A percentile compares a stretch with the other conserved stretches of the same genome.
phyloP scores from a whole-genome alignment of 2,329 filamentous ascomycete species.

The Xylariaceae sp. region DNA sequence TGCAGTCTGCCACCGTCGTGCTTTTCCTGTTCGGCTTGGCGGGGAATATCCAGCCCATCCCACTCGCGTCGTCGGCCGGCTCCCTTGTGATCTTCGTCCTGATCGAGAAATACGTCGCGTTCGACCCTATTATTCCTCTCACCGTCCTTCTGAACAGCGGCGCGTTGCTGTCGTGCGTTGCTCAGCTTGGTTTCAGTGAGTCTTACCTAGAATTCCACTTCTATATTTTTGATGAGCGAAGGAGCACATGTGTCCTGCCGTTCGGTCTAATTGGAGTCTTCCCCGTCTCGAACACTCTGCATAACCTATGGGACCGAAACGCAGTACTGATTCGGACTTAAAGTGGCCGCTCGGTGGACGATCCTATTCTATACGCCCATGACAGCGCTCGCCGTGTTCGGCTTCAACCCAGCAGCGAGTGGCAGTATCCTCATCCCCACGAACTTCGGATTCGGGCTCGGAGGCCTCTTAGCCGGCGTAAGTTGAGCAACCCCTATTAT shows the following conservation, averaged over 20 bases:
- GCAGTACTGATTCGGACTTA: background rate
- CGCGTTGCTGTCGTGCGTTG: slow-evolving; percentile 67
- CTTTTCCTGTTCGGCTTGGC: slow-evolving; percentile 70
- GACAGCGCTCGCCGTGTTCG: slow-evolving; percentile 71
- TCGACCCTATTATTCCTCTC: slow-evolving; percentile 72
- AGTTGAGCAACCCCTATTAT: slow-evolving; percentile 12
- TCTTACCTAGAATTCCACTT: background rate
- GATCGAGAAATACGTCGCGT: slow-evolving; percentile 60
- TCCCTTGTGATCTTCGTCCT: slow-evolving; percentile 52
- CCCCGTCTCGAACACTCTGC: background rate
- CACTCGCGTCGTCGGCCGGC: slow-evolving; percentile 56
- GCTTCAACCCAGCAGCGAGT: slow-evolving; percentile 63
- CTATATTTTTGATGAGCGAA: background rate
- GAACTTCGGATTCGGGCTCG: slow-evolving; percentile 72
- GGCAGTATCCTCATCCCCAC: slow-evolving; percentile 77
- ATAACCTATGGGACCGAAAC: background rate
- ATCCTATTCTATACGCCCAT: slow-evolving; percentile 78
- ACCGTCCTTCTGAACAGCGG: slow-evolving; percentile 64
- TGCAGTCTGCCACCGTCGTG: slow-evolving; percentile 59
- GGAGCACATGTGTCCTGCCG: background rate
- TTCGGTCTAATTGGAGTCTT: background rate
- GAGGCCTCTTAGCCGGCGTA: slow-evolving; percentile 65
- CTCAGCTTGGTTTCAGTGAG: slow-evolving; percentile 63
- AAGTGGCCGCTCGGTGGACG: slow-evolving; percentile 71
- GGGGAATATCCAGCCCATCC: slow-evolving; percentile 54